Evolutionary conservation across 2,329 filamentous ascomycete species (phyloP).

Genomic region (Ascochyta viciae-villosae): DNA sequence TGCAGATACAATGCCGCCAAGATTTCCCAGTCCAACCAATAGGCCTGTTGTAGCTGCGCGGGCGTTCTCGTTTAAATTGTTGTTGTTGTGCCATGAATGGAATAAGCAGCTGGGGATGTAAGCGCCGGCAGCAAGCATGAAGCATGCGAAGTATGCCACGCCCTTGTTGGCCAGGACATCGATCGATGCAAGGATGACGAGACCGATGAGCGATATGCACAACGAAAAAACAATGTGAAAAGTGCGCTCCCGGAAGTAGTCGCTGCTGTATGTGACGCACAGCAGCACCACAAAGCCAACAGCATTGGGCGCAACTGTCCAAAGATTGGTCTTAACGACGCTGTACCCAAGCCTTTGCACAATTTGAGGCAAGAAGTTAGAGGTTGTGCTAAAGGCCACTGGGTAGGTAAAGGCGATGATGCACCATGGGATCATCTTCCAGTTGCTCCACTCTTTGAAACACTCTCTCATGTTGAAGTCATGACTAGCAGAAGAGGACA

Average conservation of each 20-base stretch:
- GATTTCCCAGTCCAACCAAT: constrained; percentile 58
- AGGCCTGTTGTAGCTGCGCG: constrained; percentile 59
- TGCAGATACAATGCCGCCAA: constrained; percentile 56
- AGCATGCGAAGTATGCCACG: constrained; percentile 60
- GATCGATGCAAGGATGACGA: constrained; percentile 55
- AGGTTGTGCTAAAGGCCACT: constrained; percentile 55
- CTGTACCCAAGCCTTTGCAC: constrained; percentile 55
- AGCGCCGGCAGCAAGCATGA: constrained; percentile 55
- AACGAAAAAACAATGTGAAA: constrained; percentile 55
- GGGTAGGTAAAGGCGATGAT: constrained; percentile 58
- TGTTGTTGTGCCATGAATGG: constrained; percentile 61
- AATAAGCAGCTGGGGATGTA: constrained; percentile 59
- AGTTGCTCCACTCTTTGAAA: constrained; percentile 53
- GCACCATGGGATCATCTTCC: constrained; percentile 55
- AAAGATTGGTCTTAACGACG: constrained; percentile 57
- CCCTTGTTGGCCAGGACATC: constrained; percentile 52
- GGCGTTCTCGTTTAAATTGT: constrained; percentile 59
- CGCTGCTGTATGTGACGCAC: constrained; percentile 53
- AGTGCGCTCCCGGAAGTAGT: constrained; percentile 55
- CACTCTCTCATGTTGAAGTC: constrained; percentile 51
- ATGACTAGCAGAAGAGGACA: constrained; percentile 49
- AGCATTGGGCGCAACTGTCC: constrained; percentile 58
- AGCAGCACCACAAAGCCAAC: constrained; percentile 57
- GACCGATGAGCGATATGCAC: constrained; percentile 51
- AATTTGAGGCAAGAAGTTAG: constrained; percentile 59